Percentiles rank a stretch among this genome's conserved stretches.
phyloP scores from a whole-genome alignment of 768 basidiomycete species.

The Trametes maxima region DNA sequence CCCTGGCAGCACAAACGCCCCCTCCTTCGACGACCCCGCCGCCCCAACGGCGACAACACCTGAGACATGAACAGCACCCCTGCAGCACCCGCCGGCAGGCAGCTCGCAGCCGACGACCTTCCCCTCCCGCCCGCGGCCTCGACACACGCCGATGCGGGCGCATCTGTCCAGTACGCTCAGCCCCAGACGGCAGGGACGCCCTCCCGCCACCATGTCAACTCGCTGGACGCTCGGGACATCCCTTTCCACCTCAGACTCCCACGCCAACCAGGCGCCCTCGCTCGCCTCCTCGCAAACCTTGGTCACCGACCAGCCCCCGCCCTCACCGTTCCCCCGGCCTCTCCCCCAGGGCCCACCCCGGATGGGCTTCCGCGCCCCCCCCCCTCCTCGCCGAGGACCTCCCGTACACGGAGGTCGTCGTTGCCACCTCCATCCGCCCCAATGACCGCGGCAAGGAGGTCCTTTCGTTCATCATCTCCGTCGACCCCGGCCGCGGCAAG shows the following conservation, averaged over 20 bases:
- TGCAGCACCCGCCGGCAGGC: conserved; percentile 26
- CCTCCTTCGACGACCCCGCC: conserved; percentile 24
- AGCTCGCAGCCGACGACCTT: conserved; percentile 54
- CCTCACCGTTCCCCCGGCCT: conserved; percentile 30
- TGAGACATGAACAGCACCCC: conserved; percentile 17
- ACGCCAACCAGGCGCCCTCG: conserved; percentile 19
- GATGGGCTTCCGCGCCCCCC: conserved; percentile 65
- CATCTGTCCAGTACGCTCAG: conserved; percentile 10
- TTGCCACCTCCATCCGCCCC: conserved; percentile 80
- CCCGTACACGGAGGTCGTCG: conserved; percentile 65
- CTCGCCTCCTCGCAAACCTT: conserved; percentile 26
- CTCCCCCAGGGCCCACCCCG: conserved; percentile 32
- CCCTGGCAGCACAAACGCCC: conserved; percentile 8
- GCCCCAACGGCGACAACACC: conserved; percentile 23
- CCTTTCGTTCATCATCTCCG: conserved; percentile 79
- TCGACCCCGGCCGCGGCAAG: conserved; percentile 72
- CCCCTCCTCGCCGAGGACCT: conserved; percentile 74
- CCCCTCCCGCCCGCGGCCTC: conserved; percentile 43
- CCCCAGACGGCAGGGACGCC: conserved; percentile 20
- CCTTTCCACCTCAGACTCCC: conserved; percentile 20
- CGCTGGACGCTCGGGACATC: conserved; percentile 15
- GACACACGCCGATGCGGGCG: background rate
- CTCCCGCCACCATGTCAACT: conserved; percentile 9
- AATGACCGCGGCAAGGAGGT: conserved; percentile 94
- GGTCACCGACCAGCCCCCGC: conserved; percentile 27